Percentiles rank a stretch among this genome's conserved stretches.
These are phyloP conservation scores for Pezizomycotina sp. DNA, from an alignment of 2,329 filamentous ascomycete species.

Conservation along the genomic window DNA sequence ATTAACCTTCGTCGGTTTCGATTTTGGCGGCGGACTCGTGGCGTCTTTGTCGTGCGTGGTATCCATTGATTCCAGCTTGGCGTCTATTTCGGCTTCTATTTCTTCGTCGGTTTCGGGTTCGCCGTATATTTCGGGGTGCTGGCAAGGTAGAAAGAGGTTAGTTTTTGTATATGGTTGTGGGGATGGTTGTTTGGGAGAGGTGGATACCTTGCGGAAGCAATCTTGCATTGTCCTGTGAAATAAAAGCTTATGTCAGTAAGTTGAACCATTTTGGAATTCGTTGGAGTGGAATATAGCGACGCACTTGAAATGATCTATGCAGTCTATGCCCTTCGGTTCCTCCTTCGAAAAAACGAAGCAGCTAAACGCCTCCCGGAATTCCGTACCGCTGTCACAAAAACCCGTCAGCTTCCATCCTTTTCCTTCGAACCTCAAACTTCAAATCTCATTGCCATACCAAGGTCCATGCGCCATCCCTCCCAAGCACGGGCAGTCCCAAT, in stretches of 20 bases:
- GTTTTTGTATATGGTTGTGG: not conserved
- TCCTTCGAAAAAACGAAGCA: conserved; percentile 93
- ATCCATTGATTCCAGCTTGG: conserved; percentile 14
- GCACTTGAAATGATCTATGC: conserved; percentile 93
- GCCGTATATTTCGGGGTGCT: conserved; percentile 81
- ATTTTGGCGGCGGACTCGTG: not conserved
- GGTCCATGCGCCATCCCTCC: conserved; percentile 94
- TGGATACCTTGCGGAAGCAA: conserved; percentile 52
- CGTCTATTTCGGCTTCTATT: conserved; percentile 31
- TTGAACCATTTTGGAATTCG: not conserved
- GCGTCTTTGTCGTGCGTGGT: not conserved
- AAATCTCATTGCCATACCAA: conserved; percentile 37
- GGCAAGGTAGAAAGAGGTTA: not conserved
- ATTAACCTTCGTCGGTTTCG: no score
- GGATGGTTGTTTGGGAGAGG: not conserved
- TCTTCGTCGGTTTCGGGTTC: conserved; percentile 69
- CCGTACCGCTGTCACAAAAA: conserved; percentile 43
- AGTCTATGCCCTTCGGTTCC: conserved; percentile 95
- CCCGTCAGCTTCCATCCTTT: not conserved
- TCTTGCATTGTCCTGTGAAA: conserved; percentile 72
- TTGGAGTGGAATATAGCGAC: no score
- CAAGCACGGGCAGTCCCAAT: conserved; percentile 97
- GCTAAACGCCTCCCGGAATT: conserved; percentile 91
- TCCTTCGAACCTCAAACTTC: not conserved
- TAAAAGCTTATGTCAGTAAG: no score